Conservation (phyloP, 2,329 filamentous ascomycete species). For the Ceratocystis lukuohia region DNA sequence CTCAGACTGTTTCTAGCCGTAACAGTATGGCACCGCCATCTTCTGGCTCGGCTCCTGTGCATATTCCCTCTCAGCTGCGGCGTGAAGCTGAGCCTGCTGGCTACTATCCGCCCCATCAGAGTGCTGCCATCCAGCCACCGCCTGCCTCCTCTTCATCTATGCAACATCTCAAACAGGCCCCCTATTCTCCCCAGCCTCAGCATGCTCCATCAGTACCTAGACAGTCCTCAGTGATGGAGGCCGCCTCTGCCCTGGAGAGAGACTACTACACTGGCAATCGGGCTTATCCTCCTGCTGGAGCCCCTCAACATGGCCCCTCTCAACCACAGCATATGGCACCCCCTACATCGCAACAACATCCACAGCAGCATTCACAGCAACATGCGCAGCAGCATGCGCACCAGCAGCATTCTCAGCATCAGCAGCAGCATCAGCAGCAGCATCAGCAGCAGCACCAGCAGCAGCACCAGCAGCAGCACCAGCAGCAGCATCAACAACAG, state of each 20-base stretch:
- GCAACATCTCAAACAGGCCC: constrained; percentile 37
- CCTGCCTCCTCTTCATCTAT: constrained; percentile 31
- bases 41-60: constrained; percentile 24
- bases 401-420: background rate
- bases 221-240: constrained; percentile 30
- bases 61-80: constrained; percentile 33
- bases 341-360: constrained; percentile 34
- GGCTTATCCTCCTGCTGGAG: constrained; percentile 27
- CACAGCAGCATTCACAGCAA: no score
- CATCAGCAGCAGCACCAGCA: no score
- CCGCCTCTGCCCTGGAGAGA: constrained; percentile 28
- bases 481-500: constrained; percentile 21
- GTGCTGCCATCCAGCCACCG: constrained; percentile 20
- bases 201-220: constrained; percentile 33
- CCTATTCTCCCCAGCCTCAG: constrained; percentile 39
- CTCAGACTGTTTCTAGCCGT: constrained; percentile 27
- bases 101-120: constrained; percentile 35
- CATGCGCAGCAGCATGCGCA: constrained; percentile 1
- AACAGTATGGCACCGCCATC: constrained; percentile 27
- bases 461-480: constrained; percentile 22
- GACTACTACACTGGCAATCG: constrained; percentile 37
- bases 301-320: constrained; percentile 16
- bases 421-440: constrained; percentile 26
- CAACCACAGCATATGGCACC: constrained; percentile 24
- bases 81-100: constrained; percentile 34